Evolutionary conservation across 805 yeast genomes (phyloP).

Genomic region (Ogataea polymorpha): DNA sequence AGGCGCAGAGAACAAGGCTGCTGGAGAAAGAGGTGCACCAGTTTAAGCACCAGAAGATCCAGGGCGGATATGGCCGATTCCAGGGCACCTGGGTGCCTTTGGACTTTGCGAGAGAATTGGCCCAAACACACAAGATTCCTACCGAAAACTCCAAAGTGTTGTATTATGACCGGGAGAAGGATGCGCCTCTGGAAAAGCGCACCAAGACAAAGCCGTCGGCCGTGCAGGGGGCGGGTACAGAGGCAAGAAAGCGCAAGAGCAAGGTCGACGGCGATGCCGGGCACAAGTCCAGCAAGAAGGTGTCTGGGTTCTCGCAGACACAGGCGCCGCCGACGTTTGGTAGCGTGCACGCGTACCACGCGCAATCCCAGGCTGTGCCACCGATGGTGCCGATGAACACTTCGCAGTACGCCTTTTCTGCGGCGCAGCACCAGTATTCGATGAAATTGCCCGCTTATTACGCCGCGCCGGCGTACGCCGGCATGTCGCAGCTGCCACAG

Average conservation of each 20-base stretch:
- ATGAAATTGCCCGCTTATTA: conserved; percentile 12
- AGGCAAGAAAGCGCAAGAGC: conserved; percentile 30
- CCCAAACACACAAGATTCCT: conserved; percentile 47
- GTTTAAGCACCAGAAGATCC: conserved; percentile 68
- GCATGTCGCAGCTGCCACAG: conserved; percentile 11
- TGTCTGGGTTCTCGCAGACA: conserved; percentile 2
- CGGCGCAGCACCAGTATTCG: conserved; percentile 11
- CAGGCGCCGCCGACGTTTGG: conserved; percentile 18
- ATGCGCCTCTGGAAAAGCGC: conserved; percentile 42
- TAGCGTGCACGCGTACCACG: conserved; percentile 4
- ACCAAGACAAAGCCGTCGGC: conserved; percentile 28
- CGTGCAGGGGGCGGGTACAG: conserved; percentile 5
- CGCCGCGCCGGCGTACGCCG: conserved; percentile 5
- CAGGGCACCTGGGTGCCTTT: conserved; percentile 88
- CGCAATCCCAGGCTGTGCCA: not conserved
- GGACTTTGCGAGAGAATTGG: conserved; percentile 57
- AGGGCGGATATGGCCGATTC: conserved; percentile 82
- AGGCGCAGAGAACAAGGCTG: conserved; percentile 74
- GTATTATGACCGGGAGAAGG: conserved; percentile 48
- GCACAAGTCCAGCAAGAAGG: conserved; percentile 12
- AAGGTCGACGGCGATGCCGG: conserved; percentile 29
- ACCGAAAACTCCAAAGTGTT: conserved; percentile 53
- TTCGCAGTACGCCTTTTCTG: conserved; percentile 19
- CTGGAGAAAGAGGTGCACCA: conserved; percentile 72
- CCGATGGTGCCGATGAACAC: conserved; percentile 4